Evolutionary conservation across 257 asterid genomes (phyloP).

Genomic region (Mentha longifolia): DNA sequence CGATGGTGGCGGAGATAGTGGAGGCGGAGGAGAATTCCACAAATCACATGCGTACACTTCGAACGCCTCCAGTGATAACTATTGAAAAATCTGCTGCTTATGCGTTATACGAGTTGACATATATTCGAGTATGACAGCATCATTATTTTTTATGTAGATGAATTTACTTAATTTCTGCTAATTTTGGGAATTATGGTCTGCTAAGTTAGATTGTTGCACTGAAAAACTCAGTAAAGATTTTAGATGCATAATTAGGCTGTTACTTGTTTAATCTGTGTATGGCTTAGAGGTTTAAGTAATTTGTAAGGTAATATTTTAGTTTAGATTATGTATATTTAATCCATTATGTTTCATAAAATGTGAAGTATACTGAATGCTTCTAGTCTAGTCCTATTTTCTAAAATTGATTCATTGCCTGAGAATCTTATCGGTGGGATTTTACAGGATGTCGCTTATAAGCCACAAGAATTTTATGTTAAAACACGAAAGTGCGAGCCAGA

Average conservation of each 20-base stretch:
- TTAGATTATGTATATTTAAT: neutral
- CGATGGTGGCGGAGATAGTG: slow-evolving; percentile 92
- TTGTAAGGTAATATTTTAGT: too few relatives aligned
- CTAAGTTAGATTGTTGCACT: neutral
- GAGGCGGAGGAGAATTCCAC: slow-evolving; percentile 93
- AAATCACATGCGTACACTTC: slow-evolving; percentile 74
- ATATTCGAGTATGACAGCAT: slow-evolving; percentile 62
- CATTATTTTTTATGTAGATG: neutral
- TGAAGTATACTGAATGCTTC: neutral
- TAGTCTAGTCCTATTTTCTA: neutral
- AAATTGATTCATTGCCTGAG: slow-evolving; percentile 4
- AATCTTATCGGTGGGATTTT: slow-evolving; percentile 8
- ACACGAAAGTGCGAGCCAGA: slow-evolving; percentile 88
- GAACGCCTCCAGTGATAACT: slow-evolving; percentile 82
- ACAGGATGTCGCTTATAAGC: slow-evolving; percentile 94
- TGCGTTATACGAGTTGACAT: slow-evolving; percentile 77
- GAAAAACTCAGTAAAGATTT: neutral
- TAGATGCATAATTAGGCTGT: neutral
- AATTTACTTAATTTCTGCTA: too few relatives aligned
- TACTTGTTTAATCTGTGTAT: neutral
- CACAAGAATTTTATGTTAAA: slow-evolving; percentile 77
- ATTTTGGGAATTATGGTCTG: neutral
- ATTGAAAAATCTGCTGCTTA: slow-evolving; percentile 85
- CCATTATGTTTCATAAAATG: neutral
- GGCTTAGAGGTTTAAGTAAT: too few relatives aligned